Conservation (phyloP, 2,329 filamentous ascomycete species). For the Parascedosporium putredinis region DNA sequence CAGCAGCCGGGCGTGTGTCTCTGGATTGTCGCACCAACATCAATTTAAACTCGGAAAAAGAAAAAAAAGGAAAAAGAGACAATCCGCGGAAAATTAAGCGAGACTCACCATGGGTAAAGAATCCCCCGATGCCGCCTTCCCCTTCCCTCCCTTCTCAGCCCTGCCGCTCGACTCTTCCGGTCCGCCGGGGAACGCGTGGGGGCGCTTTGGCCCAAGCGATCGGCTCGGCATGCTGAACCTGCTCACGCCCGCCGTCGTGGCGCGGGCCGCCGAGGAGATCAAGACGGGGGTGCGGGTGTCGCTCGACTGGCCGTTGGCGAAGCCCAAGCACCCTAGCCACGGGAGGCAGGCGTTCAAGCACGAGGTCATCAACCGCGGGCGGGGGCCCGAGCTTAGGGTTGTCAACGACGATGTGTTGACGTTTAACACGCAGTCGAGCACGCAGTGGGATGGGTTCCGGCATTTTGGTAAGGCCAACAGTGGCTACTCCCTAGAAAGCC, state of each 20-base stretch:
- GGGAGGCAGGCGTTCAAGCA: conserved; percentile 2
- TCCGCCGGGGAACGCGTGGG: conserved; percentile 7
- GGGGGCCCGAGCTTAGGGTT: not conserved
- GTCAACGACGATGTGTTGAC: conserved; percentile 6
- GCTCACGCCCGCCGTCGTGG: not conserved
- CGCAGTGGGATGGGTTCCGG: conserved; percentile 9
- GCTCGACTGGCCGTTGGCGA: not conserved
- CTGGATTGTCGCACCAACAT: too few species aligned
- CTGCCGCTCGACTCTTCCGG: not conserved
- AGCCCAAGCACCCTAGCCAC: not conserved
- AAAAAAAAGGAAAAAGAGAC: too few species aligned
- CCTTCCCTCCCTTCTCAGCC: not conserved
- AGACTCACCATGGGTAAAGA: not conserved
- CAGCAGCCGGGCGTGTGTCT: too few species aligned
- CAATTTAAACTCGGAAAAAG: too few species aligned
- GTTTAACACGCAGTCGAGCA: conserved; percentile 6
- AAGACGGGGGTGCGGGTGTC: conserved; percentile 5
- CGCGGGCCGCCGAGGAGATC: conserved; percentile 3
- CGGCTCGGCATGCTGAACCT: conserved; percentile 8
- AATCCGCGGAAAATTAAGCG: not conserved
- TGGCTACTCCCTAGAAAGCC: too few species aligned
- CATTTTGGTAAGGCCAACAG: conserved; percentile 6
- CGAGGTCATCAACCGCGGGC: not conserved
- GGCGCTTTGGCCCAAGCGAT: conserved; percentile 4
- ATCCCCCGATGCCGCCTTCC: not conserved